These are phyloP conservation scores for Achlya hypogyna DNA, from an alignment of 352 stramenopile genomes.

Conservation along the genomic window DNA sequence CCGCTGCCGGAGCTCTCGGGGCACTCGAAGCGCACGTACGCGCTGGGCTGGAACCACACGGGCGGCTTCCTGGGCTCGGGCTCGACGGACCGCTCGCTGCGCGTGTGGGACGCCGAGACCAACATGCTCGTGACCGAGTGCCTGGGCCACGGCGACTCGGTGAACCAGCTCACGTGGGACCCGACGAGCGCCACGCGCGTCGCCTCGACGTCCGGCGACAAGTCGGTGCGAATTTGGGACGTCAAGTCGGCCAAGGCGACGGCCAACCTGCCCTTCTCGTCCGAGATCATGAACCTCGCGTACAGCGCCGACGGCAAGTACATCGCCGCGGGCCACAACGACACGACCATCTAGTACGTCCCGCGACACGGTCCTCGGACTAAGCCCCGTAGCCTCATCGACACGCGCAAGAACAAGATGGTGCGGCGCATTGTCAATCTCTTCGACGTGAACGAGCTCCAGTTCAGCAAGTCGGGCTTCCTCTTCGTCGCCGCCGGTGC, in stretches of 20 bases:
- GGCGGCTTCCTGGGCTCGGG: conserved; percentile 67
- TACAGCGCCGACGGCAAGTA: conserved; percentile 77
- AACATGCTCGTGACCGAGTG: conserved; percentile 50
- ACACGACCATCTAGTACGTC: conserved; percentile 38
- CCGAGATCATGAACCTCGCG: conserved; percentile 63
- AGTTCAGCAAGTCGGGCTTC: conserved; percentile 70
- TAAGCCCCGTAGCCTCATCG: conserved; percentile 36
- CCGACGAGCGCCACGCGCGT: conserved; percentile 48
- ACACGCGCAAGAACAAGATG: conserved; percentile 72
- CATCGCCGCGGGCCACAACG: conserved; percentile 63
- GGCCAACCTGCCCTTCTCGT: conserved; percentile 65
- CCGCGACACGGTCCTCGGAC: not conserved
- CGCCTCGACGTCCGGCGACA: conserved; percentile 63
- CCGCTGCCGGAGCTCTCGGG: conserved; percentile 71
- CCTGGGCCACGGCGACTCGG: conserved; percentile 58
- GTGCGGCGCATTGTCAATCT: conserved; percentile 70
- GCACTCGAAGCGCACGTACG: conserved; percentile 72
- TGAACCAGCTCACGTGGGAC: conserved; percentile 68
- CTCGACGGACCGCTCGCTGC: conserved; percentile 69
- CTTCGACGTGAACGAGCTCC: conserved; percentile 75
- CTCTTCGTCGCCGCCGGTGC: conserved; percentile 65
- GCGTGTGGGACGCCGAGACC: conserved; percentile 62
- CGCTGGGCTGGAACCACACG: conserved; percentile 66
- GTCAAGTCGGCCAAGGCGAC: conserved; percentile 66
- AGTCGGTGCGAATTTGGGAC: conserved; percentile 80